Base-by-base conservation (phyloP, 1,139 yeast genomes). In the Candida sanyaensis region DNA sequence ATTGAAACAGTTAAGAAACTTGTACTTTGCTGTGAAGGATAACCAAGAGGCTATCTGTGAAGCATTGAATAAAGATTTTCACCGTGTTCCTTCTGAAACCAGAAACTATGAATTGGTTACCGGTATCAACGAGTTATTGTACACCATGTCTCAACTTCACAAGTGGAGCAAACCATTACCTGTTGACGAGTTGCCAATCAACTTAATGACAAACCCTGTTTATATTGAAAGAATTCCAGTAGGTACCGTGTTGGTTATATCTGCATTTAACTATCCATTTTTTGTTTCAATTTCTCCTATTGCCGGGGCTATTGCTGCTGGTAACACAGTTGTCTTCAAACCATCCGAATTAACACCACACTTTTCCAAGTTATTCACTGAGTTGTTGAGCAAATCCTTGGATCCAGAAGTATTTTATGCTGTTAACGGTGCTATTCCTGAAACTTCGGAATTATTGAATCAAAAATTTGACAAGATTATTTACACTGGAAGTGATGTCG, bases 231-330 rank as follows among this genome's bases (percentile, higher is more conserved):
- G 77, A 54, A 81, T 81, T 42, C 93, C 98, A 1, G 64, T 83
- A 51, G 97, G 98, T 2, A 78, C 82, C 4, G 86, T 88, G 2
- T 75, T 91, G 54, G 73, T 92, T 45, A 82, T 91, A 48, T 71
- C 90, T 1, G 96, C 98, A 0, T 91, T 88, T 79, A 92, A 92
- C 68, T 92, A 86, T 64, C 98, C 98, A 1, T 64, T 88, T 45
- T 55, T 79, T 42, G 71, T 92, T 53, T 62, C 89, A 0, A 54
- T 90, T 23, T 73, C 80, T 12, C 91, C 97, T 0, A 62, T 91
- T 24, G 77, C 84, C 31, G 89, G 90, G 23, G 96, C 97, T 1
- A 71, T 92, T 55, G 90, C 96, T 1, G 90, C 88, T n/a, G 98
- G 98, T 12, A 91, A 92, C 64, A 75, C 85, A 7, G 93, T 88